Conservation (phyloP, 1,139 yeast genomes). For the Diutina catenulata region DNA sequence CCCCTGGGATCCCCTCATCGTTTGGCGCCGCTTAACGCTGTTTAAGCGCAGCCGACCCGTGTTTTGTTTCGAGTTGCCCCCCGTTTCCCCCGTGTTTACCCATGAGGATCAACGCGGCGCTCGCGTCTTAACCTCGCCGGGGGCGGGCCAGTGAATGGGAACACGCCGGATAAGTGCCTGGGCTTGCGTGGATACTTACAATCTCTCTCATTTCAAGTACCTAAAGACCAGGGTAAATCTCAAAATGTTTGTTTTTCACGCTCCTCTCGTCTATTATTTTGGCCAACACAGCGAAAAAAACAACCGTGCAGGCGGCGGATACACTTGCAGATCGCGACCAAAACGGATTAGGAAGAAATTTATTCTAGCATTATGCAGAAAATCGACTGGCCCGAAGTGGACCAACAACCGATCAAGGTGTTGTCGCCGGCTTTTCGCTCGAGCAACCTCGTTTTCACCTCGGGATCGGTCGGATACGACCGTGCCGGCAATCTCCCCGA, state of each 20-base stretch:
- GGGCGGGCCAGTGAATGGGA: background rate
- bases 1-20: background rate
- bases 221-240: too few species aligned
- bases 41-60: too few species aligned
- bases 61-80: too few species aligned
- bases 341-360: too few species aligned
- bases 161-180: background rate
- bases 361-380: too few species aligned
- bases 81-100: too few species aligned
- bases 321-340: too few species aligned
- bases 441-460: slow-evolving; percentile 41
- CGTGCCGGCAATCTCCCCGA: slow-evolving; percentile 24
- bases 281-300: too few species aligned
- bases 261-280: too few species aligned
- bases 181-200: slow-evolving; percentile 22
- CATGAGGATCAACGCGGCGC: background rate
- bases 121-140: background rate
- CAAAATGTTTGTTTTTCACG: too few species aligned
- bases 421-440: slow-evolving; percentile 37
- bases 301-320: too few species aligned
- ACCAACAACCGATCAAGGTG: slow-evolving; percentile 9
- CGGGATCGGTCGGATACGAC: slow-evolving; percentile 25
- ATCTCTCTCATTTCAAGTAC: slow-evolving; percentile 66
- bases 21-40: too few species aligned
- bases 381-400: slow-evolving; percentile 1